A percentile compares a stretch with the other conserved stretches of the same genome.
Conservation (phyloP, 2,329 filamentous ascomycete genomes). For the Exophiala viscosa region DNA sequence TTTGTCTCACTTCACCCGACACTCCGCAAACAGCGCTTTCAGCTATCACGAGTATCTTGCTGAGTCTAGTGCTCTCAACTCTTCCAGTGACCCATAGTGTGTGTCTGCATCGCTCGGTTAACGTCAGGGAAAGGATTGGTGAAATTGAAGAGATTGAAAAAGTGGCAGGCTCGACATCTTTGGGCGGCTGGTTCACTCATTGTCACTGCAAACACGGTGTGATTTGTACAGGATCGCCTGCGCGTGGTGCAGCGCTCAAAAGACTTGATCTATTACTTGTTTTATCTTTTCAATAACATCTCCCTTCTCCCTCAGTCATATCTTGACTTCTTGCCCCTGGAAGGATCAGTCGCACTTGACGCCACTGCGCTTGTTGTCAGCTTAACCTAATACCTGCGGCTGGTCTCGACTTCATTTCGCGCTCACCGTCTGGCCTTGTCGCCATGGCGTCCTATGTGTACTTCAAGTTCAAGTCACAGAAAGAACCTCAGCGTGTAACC, state of each 20-base stretch:
- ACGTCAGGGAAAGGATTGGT: not conserved
- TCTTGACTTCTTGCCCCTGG: slow-evolving; percentile 19
- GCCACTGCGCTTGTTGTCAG: slow-evolving; percentile 4
- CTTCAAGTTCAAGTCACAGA: slow-evolving; percentile 99
- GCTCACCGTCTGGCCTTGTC: slow-evolving; percentile 7
- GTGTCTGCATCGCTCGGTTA: not conserved
- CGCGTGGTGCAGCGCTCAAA: slow-evolving; percentile 7
- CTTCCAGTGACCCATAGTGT: not conserved
- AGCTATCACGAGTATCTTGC: no score
- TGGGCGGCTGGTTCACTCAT: not conserved
- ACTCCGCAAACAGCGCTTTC: not conserved
- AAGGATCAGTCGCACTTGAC: slow-evolving; percentile 9
- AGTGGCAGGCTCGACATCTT: not conserved
- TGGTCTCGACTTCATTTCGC: slow-evolving; percentile 2
- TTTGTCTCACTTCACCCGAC: not conserved
- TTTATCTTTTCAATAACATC: slow-evolving; percentile 20
- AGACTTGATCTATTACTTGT: slow-evolving; percentile 16
- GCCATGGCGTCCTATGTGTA: slow-evolving; percentile 95
- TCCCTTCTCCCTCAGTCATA: slow-evolving; percentile 12
- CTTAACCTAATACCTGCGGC: slow-evolving; percentile 4
- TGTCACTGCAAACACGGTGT: slow-evolving; percentile 15
- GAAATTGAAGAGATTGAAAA: not conserved
- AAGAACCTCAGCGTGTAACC: slow-evolving; percentile 87
- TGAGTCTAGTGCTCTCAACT: not conserved
- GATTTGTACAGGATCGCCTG: slow-evolving; percentile 10